These are phyloP conservation scores for Crotalaria pallida DNA, from an alignment of 306 rosid genomes.

Conservation along the genomic window DNA sequence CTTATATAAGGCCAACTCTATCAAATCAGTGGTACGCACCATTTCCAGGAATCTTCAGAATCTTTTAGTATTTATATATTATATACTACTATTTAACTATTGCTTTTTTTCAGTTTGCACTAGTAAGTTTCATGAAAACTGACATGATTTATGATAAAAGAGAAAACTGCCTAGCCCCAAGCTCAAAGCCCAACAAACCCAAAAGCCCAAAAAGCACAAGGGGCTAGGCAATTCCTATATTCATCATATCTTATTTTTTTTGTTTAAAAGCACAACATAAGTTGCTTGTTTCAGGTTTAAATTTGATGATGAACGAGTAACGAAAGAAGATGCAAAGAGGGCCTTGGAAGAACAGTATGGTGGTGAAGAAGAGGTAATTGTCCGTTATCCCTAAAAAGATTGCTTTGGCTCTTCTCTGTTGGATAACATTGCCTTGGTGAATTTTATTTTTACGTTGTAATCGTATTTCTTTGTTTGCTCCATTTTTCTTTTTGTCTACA, in stretches of 20 bases:
- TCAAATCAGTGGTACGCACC: slow-evolving; percentile 79
- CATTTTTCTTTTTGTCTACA: slow-evolving; percentile 27
- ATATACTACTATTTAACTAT: not conserved
- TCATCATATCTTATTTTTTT: not conserved
- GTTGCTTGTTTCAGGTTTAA: slow-evolving; percentile 52
- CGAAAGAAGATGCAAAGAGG: slow-evolving; percentile 78
- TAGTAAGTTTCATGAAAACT: not conserved
- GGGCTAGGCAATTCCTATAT: too few species aligned
- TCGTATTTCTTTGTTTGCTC: not conserved
- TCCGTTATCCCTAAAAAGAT: not conserved
- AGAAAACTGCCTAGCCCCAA: too few species aligned
- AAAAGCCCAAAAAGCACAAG: too few species aligned
- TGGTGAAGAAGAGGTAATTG: slow-evolving; percentile 84
- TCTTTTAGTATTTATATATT: not conserved
- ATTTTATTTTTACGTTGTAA: not conserved
- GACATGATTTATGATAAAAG: not conserved
- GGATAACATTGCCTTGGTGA: not conserved
- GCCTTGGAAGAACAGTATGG: slow-evolving; percentile 95
- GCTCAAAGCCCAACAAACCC: too few species aligned
- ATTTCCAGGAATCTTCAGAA: not conserved
- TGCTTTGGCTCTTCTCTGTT: not conserved
- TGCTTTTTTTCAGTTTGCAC: not conserved
- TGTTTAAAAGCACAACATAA: not conserved
- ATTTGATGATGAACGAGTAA: slow-evolving; percentile 91
- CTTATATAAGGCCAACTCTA: slow-evolving; percentile 83